Evolutionary conservation across 139 green algal species (phyloP).

Genomic region (Haematococcus lacustris): DNA sequence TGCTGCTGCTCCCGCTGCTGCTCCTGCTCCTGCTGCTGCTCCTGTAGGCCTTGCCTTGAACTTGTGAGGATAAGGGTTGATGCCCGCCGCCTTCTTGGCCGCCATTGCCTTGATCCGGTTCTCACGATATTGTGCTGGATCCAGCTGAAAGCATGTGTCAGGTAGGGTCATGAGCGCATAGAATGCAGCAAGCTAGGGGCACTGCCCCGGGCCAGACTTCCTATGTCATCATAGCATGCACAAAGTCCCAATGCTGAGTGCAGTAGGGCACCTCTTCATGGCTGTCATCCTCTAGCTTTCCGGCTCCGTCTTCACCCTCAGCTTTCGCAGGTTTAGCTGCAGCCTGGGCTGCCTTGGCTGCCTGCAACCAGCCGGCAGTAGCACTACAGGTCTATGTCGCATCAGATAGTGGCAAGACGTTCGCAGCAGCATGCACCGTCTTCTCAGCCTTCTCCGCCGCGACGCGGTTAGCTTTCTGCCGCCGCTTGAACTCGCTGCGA

Average conservation of each 20-base stretch:
- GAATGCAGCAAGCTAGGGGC: too few relatives aligned
- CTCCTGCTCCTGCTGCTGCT: too few relatives aligned
- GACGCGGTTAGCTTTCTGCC: constrained; percentile 67
- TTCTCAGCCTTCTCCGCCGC: constrained; percentile 78
- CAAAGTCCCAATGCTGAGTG: too few relatives aligned
- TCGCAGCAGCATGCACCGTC: constrained; percentile 46
- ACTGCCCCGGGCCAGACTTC: neutral
- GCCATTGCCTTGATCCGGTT: constrained; percentile 70
- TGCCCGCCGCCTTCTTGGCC: constrained; percentile 67
- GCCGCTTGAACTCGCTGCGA: constrained; percentile 85
- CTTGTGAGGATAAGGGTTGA: constrained; percentile 98
- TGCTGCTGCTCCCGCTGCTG: too few relatives aligned
- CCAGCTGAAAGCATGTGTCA: constrained; percentile 49
- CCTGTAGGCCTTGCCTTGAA: constrained; percentile 51
- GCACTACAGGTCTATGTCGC: neutral
- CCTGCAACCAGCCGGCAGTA: constrained; percentile 36
- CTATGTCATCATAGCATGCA: too few relatives aligned
- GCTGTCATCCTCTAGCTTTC: constrained; percentile 53
- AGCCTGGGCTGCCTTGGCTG: constrained; percentile 55
- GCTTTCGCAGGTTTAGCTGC: constrained; percentile 47
- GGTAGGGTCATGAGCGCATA: too few relatives aligned
- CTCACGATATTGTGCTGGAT: constrained; percentile 87
- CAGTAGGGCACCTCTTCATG: constrained; percentile 52
- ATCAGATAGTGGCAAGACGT: neutral
- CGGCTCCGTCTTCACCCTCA: constrained; percentile 11